phyloP scores from a whole-genome alignment of 176 grass and related monocot genomes.

The Cenchrus fungigraminus region DNA sequence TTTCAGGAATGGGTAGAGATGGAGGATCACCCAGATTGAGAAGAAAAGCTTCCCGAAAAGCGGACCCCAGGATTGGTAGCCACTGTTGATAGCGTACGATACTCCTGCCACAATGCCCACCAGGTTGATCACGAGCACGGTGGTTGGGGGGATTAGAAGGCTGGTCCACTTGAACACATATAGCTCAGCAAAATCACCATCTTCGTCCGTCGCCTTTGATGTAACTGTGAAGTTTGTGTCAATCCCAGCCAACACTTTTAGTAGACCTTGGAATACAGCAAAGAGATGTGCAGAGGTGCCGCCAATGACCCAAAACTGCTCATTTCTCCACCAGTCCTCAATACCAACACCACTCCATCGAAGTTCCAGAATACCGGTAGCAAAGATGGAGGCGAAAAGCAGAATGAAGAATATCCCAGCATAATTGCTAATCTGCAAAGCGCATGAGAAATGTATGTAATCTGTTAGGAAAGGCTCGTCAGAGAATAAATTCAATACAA shows the following conservation, averaged over 20 bases:
- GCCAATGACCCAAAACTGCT: constrained; percentile 91
- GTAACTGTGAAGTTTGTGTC: constrained; percentile 88
- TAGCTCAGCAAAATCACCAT: constrained; percentile 77
- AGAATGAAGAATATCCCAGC: constrained; percentile 77
- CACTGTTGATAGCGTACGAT: constrained; percentile 81
- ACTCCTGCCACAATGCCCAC: constrained; percentile 84
- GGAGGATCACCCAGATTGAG: constrained; percentile 90
- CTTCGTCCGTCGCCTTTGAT: constrained; percentile 72
- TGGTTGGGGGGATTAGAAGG: constrained; percentile 76
- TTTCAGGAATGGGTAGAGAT: constrained; percentile 87
- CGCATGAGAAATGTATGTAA: constrained; percentile 19
- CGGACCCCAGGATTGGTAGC: constrained; percentile 85
- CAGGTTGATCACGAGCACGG: constrained; percentile 74
- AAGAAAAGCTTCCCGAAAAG: constrained; percentile 90
- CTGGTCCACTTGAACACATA: constrained; percentile 86
- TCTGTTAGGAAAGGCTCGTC: background rate
- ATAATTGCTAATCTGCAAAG: constrained; percentile 78
- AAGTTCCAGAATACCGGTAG: constrained; percentile 76
- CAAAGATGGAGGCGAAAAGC: constrained; percentile 74
- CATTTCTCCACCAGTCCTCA: constrained; percentile 88
- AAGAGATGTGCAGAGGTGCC: constrained; percentile 84
- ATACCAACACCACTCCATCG: constrained; percentile 75
- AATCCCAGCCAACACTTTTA: constrained; percentile 79
- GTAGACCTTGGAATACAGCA: constrained; percentile 79
- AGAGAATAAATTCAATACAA: background rate